Evolutionary conservation across 257 asterid genomes (phyloP).

Genomic region (Nicotiana paniculata): DNA sequence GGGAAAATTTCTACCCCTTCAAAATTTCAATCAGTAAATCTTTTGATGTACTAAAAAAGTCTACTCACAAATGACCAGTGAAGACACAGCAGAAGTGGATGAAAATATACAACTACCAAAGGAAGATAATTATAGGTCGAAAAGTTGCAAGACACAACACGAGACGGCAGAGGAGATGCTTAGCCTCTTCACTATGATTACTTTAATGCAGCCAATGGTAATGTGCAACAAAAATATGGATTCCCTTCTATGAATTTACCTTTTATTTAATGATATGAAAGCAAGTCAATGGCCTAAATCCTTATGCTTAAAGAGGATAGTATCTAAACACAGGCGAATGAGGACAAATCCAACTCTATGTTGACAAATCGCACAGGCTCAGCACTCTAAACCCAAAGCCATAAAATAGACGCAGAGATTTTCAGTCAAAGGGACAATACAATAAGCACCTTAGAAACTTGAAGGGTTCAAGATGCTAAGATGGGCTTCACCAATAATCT

Average conservation of each 20-base stretch:
- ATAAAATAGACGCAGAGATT: background rate
- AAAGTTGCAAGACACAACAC: background rate
- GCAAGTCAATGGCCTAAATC: background rate
- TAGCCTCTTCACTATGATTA: background rate
- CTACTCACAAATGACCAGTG: background rate
- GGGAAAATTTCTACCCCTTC: background rate
- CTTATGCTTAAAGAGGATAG: background rate
- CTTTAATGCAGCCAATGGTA: background rate
- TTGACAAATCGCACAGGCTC: background rate
- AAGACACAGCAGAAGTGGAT: background rate
- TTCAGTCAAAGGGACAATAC: background rate
- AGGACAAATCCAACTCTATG: background rate
- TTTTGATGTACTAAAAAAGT: background rate
- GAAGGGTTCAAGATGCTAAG: background rate
- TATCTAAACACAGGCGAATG: background rate
- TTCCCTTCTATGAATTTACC: background rate
- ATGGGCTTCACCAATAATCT: background rate
- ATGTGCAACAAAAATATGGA: background rate
- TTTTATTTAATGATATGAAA: background rate
- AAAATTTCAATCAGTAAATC: background rate
- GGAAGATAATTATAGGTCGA: background rate
- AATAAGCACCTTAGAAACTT: background rate
- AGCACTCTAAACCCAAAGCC: background rate
- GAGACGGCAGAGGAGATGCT: background rate
- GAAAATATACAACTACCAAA: no score